Evolutionary conservation across 2,329 filamentous ascomycete species (phyloP).

Genomic region (Thermothelomyces thermophilus): DNA sequence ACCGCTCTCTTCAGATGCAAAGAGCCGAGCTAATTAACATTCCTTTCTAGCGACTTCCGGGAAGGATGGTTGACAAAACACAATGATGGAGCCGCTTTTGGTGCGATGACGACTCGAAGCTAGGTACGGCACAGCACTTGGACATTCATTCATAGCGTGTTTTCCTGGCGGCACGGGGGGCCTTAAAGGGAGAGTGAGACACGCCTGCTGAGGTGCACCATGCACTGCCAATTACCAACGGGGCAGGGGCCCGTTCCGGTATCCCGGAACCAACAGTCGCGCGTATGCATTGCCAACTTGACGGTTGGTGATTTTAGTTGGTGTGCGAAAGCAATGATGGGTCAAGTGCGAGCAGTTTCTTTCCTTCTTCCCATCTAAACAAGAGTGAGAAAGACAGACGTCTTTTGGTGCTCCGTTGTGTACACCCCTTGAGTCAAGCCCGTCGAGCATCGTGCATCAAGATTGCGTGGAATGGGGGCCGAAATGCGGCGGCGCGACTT

Average conservation of each 20-base stretch:
- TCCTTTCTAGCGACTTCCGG: background rate
- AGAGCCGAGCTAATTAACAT: background rate
- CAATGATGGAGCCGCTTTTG: background rate
- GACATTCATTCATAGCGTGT: no score
- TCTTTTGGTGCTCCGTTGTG: no score
- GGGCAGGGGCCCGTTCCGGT: background rate
- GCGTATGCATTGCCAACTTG: background rate
- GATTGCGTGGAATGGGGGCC: background rate
- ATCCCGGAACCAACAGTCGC: background rate
- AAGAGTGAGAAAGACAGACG: no score
- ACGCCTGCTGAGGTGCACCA: background rate
- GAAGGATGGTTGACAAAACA: conserved; percentile 1
- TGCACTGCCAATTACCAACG: background rate
- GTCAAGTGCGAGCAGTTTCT: no score
- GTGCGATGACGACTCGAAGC: background rate
- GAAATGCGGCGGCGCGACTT: conserved; percentile 4
- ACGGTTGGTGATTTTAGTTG: no score
- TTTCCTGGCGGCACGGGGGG: conserved; percentile 1
- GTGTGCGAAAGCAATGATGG: no score
- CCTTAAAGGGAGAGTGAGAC: background rate
- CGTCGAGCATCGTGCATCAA: no score
- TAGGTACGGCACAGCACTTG: conserved; percentile 2
- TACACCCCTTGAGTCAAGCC: no score
- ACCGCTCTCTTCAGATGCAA: background rate
- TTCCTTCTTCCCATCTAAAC: no score